Conservation (phyloP, 1,284 basidiomycete species). For the Coniophora puteana region DNA sequence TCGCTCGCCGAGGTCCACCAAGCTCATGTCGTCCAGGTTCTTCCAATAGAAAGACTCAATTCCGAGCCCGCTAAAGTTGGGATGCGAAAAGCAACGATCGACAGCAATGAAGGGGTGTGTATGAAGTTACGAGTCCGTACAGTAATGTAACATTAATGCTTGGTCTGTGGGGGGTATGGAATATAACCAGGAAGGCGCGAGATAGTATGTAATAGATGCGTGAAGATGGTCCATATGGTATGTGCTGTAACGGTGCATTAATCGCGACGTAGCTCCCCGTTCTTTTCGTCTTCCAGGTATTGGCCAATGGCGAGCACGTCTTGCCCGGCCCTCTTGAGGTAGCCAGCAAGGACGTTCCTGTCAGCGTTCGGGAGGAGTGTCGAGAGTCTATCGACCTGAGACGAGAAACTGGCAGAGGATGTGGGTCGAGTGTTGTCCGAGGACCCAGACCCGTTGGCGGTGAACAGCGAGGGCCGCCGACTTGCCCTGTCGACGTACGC, state of each 20-base stretch:
- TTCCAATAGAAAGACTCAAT: no score
- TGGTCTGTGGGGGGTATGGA: no score
- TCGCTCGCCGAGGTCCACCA: no score
- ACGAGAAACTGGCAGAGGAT: slow-evolving; percentile 42
- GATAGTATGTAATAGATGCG: slow-evolving; percentile 1
- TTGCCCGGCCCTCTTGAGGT: slow-evolving; percentile 70
- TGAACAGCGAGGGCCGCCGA: slow-evolving; percentile 51
- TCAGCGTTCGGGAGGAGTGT: slow-evolving; percentile 79
- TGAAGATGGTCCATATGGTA: slow-evolving; percentile 2
- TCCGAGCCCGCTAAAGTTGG: no score
- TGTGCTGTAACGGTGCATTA: slow-evolving; percentile 16
- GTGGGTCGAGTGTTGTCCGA: no score
- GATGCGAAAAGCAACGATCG: no score
- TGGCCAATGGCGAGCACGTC: slow-evolving; percentile 83
- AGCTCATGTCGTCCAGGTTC: no score
- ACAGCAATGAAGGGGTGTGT: no score
- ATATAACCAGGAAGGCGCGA: background rate
- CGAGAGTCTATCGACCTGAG: slow-evolving; percentile 68
- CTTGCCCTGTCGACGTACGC: slow-evolving; percentile 36
- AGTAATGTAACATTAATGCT: no score
- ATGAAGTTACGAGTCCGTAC: no score
- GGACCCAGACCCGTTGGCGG: slow-evolving; percentile 18
- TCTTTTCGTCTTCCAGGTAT: slow-evolving; percentile 86
- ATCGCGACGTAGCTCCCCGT: slow-evolving; percentile 52
- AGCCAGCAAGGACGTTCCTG: slow-evolving; percentile 62